phyloP scores from a whole-genome alignment of 208 protist genomes.

The Lotmaria passim region DNA sequence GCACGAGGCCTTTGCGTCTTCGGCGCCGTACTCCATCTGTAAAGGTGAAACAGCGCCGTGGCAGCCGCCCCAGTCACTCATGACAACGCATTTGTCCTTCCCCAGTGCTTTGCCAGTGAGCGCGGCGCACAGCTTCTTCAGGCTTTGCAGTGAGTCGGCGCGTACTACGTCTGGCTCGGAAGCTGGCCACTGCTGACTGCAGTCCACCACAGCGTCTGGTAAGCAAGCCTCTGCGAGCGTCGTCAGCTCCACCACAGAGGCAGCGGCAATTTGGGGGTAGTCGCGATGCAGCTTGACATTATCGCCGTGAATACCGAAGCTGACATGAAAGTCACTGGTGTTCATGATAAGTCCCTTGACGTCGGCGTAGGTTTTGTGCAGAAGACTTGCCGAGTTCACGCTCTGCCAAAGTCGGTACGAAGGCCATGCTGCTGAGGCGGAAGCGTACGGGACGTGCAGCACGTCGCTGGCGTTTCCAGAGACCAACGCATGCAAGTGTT shows the following conservation, averaged over 20 bases:
- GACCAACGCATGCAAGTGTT: constrained; percentile 39
- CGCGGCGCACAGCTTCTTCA: constrained; percentile 49
- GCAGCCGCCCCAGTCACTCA: constrained; percentile 61
- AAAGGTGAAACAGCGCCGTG: constrained; percentile 54
- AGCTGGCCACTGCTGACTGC: not conserved
- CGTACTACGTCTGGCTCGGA: not conserved
- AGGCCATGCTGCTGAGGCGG: constrained; percentile 37
- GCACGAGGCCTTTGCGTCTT: constrained; percentile 64
- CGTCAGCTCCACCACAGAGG: constrained; percentile 50
- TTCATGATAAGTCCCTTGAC: constrained; percentile 37
- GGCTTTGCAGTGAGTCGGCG: constrained; percentile 34
- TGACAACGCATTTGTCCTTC: constrained; percentile 56
- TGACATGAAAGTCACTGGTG: constrained; percentile 39
- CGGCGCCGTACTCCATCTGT: constrained; percentile 64
- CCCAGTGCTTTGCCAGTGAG: constrained; percentile 40
- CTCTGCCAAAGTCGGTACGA: constrained; percentile 35
- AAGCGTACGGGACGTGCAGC: constrained; percentile 28
- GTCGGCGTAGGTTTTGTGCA: constrained; percentile 29
- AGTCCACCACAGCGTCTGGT: constrained; percentile 15
- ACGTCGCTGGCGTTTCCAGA: constrained; percentile 17
- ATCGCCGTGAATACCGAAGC: constrained; percentile 64
- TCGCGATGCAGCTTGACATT: constrained; percentile 56
- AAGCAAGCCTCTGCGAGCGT: constrained; percentile 37
- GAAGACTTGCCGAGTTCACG: constrained; percentile 19
- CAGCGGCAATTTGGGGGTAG: constrained; percentile 33